phyloP scores from a whole-genome alignment of 1,284 basidiomycete species.

The Cutaneotrichosporon sp. region DNA sequence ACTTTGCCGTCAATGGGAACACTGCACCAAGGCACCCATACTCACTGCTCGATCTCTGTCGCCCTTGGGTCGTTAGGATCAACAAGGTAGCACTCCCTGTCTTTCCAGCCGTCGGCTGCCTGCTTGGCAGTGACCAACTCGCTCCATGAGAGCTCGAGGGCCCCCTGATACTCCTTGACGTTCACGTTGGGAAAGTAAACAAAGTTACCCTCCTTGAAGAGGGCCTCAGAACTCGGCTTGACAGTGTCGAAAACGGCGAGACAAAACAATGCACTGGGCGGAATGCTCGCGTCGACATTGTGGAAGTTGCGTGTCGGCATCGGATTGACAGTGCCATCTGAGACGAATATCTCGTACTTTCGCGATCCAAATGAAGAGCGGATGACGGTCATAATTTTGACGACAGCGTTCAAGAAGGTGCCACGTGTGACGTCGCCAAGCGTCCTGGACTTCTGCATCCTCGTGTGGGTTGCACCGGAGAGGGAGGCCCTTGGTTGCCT shows the following conservation, averaged over 20 bases:
- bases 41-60: constrained; percentile 35
- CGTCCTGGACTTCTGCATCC: not conserved
- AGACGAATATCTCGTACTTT: constrained; percentile 38
- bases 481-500: too few relatives aligned
- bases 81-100: constrained; percentile 15
- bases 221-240: not conserved
- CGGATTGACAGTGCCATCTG: constrained; percentile 39
- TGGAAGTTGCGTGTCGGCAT: constrained; percentile 33
- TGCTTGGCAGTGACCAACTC: constrained; percentile 34
- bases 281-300: constrained; percentile 11
- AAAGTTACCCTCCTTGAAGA: constrained; percentile 26
- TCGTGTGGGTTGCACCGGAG: too few relatives aligned
- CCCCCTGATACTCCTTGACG: constrained; percentile 27
- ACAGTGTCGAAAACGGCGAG: not conserved
- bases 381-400: constrained; percentile 42
- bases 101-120: constrained; percentile 27
- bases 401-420: constrained; percentile 13
- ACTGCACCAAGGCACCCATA: not conserved
- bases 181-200: constrained; percentile 35
- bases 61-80: constrained; percentile 23
- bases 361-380: too few relatives aligned
- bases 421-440: constrained; percentile 5
- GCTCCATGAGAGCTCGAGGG: constrained; percentile 39
- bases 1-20: too few relatives aligned
- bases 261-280: constrained; percentile 10